Evolutionary conservation across 202 grass and related monocot species (phyloP), one percentile per base, ranked within the genome.

Genomic region (Panicum virgatum): DNA sequence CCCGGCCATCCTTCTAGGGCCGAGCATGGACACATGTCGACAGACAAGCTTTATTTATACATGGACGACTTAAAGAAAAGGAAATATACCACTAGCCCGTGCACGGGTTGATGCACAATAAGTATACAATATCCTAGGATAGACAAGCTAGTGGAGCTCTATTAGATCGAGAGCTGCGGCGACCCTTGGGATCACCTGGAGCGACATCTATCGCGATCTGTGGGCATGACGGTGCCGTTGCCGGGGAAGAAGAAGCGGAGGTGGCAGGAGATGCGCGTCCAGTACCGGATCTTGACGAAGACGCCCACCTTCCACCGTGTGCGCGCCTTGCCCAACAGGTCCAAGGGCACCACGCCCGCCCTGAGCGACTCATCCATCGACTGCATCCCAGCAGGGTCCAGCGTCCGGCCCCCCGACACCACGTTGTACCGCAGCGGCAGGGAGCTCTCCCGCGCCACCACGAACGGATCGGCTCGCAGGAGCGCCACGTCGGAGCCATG

Each of bases 291-390:
- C 5, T 78, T 65, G 62, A 58, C 22, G 78, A 93, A 89, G 61
- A 93, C 84, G 12, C 87, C 90, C 13, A 84, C 81, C 64, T 70
- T 81, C 90, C 90, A 93, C 25, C 87, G 53, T 5, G 90, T 93
- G 60, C 71, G 86, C 16, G 90, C 84, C 43, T 89, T 78, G 23
- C 90, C 90, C 25, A 46, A 44, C 44, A 93, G 74, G 45, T 67
- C 51, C 27, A 93, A 82, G 5, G 87, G 72, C 72, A 93, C 87
- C 6, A 87, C 5, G 12, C 72, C 84, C 9, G 26, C 48, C 72
- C 84, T 87, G 47, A 87, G 66, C 50, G 87, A 77, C 5, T 25
- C 42, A 3, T 77, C 72, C 73, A 93, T 78, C 7, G 69, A 73
- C 29, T 64, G 81, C 81, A 63, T 89, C 12, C 60, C 76, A 18